Conservation (phyloP, 352 stramenopile genomes). For the Phytophthora hybrid region DNA sequence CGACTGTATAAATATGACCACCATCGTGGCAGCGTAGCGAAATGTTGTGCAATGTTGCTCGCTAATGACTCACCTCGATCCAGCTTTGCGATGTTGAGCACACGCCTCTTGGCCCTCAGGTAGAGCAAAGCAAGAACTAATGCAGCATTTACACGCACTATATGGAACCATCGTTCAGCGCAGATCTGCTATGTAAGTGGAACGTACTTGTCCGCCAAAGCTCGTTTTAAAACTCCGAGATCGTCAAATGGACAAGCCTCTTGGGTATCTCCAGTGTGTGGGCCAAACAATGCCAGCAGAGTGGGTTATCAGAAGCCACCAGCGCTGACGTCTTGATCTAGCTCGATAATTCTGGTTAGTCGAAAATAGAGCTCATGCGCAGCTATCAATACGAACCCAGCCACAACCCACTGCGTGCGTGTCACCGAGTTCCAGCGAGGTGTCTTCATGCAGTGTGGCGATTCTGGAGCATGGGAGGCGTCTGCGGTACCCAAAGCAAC, state of each 20-base stretch:
- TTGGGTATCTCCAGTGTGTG: not conserved
- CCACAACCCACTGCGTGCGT: not conserved
- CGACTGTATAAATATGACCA: too few species aligned
- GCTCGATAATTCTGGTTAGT: slow-evolving; percentile 8
- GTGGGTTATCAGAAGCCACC: not conserved
- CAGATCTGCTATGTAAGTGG: not conserved
- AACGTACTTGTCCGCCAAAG: not conserved
- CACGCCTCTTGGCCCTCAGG: too few species aligned
- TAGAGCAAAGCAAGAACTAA: too few species aligned
- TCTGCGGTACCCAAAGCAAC: slow-evolving; percentile 54
- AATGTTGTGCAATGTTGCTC: too few species aligned
- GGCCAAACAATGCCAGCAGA: not conserved
- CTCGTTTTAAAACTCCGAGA: not conserved
- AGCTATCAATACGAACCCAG: slow-evolving; percentile 5
- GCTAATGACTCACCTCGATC: too few species aligned
- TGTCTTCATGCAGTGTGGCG: slow-evolving; percentile 25
- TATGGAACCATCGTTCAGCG: too few species aligned
- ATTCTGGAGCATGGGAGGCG: slow-evolving; percentile 54
- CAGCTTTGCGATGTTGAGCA: too few species aligned
- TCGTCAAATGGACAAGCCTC: not conserved
- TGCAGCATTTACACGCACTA: too few species aligned
- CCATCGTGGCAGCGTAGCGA: too few species aligned
- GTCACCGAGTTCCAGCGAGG: slow-evolving; percentile 8
- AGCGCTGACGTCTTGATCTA: not conserved
- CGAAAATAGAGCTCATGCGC: slow-evolving; percentile 26